Base-by-base conservation (phyloP, 2,329 filamentous ascomycete species). In the Ceratocystiopsis brevicomis region DNA sequence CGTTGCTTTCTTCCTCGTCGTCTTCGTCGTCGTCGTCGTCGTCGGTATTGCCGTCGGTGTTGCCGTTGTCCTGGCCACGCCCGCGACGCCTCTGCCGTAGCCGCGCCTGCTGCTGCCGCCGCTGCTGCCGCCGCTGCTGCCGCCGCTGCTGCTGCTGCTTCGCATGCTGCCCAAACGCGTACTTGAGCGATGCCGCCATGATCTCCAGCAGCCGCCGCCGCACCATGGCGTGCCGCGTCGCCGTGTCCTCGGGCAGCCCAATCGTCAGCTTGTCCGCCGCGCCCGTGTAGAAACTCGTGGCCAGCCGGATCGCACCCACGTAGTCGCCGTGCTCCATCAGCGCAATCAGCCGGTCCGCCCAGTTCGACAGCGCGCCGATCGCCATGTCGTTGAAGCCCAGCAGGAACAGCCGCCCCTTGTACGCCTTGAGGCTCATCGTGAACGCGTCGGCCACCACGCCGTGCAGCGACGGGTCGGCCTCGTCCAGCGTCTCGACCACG, bases 281-380 rank as follows among this genome's bases (percentile, higher is more conserved):
- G 19, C 90, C 90, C 9, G 76, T 79, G 56, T 93, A 96, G 59
- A 96, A 98, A 1, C 81, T 81, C 1, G 86, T 93, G 11, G 88
- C 92, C 46, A 98, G 68, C 50, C 80, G 73, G 47, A 98, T 94
- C 2, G 90, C 87, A 13, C 77, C 81, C 49, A 98, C 81, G 54
- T 93, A 94, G 59, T 96, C 86, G n/a, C 90, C 90, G 45, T 86
- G 76, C 57, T 96, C 87, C 83, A 98, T 95, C 52, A 96, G 68
- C 0, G 88, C 87, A 50, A 95, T 77, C 16, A 98, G 66, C 37
- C 90, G 72, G 59, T 98, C 90, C 3, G 90, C 88, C 90, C 90
- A 98, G 52, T 98, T 98, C 0, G 90, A 96, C 33, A 98, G 62
- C 5, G 81, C 82, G 2, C 90, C 90, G 40, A 96, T 83, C 0